Conservation (phyloP, 1,284 basidiomycete species). For the Malassezia sp. region DNA sequence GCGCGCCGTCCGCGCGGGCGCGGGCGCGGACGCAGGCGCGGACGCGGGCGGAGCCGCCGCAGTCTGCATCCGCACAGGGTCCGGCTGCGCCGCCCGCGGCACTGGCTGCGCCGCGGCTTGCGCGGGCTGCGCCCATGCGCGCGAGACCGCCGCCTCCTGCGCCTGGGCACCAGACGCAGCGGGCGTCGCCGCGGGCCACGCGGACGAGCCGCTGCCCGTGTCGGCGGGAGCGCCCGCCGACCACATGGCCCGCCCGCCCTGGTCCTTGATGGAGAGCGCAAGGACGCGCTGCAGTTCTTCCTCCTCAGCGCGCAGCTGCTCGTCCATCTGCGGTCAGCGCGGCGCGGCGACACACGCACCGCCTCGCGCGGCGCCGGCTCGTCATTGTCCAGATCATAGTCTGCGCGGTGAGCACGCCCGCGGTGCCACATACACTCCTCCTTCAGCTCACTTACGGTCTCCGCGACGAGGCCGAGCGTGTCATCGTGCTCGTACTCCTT, state of each 20-base stretch:
- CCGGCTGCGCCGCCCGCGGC: neutral
- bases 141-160: neutral
- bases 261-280: slow-evolving; percentile 38
- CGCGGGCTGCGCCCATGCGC: neutral
- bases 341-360: slow-evolving; percentile 1
- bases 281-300: slow-evolving; percentile 42
- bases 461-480: slow-evolving; percentile 77
- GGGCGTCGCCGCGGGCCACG: neutral
- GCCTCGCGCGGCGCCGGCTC: slow-evolving; percentile 7
- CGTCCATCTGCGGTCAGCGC: too few species aligned
- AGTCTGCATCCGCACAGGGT: neutral
- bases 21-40: slow-evolving; percentile 43
- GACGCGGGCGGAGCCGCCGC: slow-evolving; percentile 14
- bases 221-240: neutral
- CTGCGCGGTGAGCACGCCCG: slow-evolving; percentile 2
- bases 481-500: slow-evolving; percentile 62
- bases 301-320: slow-evolving; percentile 36
- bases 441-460: slow-evolving; percentile 71
- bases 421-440: slow-evolving; percentile 56
- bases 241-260: slow-evolving; percentile 13
- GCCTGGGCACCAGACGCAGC: neutral
- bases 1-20: slow-evolving; percentile 43
- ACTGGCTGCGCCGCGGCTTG: neutral
- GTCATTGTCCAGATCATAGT: slow-evolving; percentile 22
- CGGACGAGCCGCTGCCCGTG: neutral